A percentile compares a stretch with the other conserved stretches of the same genome.
These are phyloP conservation scores for Pleurostoma richardsiae DNA, from an alignment of 2,329 filamentous ascomycete genomes.

Conservation along the genomic window DNA sequence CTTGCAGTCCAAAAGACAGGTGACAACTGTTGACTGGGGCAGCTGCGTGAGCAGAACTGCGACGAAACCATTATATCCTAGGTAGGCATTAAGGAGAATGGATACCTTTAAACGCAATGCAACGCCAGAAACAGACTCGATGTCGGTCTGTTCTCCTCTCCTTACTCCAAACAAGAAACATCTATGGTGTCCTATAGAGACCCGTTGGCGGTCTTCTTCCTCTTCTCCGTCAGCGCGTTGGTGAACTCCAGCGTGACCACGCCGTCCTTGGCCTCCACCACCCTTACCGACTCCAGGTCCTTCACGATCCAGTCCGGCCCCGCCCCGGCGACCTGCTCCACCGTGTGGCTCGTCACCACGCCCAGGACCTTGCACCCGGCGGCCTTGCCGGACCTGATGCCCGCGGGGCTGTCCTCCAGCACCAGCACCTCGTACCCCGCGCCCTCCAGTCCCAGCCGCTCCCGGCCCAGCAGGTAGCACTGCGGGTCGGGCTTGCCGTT, in stretches of 20 bases:
- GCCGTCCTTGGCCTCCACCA: slow-evolving; percentile 54
- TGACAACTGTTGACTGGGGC: too few species aligned
- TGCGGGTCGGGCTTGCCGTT: slow-evolving; percentile 73
- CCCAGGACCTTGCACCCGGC: slow-evolving; percentile 82
- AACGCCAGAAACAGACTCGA: too few species aligned
- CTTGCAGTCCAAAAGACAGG: too few species aligned
- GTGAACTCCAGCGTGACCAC: slow-evolving; percentile 62
- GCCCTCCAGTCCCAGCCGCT: slow-evolving; percentile 50
- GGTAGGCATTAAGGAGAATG: too few species aligned
- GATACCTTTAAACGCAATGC: too few species aligned
- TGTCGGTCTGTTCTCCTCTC: too few species aligned
- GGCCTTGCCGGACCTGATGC: slow-evolving; percentile 75
- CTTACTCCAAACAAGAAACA: too few species aligned
- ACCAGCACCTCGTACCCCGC: slow-evolving; percentile 59
- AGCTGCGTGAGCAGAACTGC: too few species aligned
- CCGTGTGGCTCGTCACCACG: slow-evolving; percentile 77
- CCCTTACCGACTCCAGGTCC: slow-evolving; percentile 69
- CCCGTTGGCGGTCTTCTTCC: neutral
- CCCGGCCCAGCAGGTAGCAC: slow-evolving; percentile 66
- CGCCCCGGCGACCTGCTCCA: slow-evolving; percentile 65
- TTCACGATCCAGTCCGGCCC: slow-evolving; percentile 84
- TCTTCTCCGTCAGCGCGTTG: slow-evolving; percentile 43
- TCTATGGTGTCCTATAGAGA: too few species aligned
- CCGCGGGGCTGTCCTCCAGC: slow-evolving; percentile 84
- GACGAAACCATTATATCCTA: too few species aligned